Conservation (phyloP, 805 yeast genomes). For the Debaryomyces prosopidis region DNA sequence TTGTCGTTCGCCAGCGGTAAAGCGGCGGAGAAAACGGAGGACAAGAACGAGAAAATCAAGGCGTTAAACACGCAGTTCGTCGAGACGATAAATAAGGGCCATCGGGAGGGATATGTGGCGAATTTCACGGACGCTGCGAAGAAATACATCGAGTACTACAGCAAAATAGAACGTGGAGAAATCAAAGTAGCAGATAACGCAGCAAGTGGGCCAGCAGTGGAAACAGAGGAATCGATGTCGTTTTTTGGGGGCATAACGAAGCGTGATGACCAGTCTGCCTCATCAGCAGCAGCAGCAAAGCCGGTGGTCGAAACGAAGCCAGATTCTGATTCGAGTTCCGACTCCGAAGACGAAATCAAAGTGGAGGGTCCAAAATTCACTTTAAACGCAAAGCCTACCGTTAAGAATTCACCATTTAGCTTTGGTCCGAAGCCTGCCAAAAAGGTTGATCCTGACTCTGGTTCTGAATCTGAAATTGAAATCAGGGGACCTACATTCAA, state of each 20-base stretch:
- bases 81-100: constrained; percentile 44
- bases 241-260: not conserved
- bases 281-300: constrained; percentile 6
- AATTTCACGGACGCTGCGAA: constrained; percentile 55
- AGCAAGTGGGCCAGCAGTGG: not conserved
- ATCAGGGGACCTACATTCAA: constrained; percentile 73
- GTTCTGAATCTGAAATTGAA: constrained; percentile 61
- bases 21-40: constrained; percentile 11
- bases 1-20: not conserved
- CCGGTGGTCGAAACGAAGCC: constrained; percentile 13
- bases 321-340: constrained; percentile 27
- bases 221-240: not conserved
- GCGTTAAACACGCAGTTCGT: constrained; percentile 67
- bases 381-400: constrained; percentile 24
- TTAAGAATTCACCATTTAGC: constrained; percentile 38
- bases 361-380: constrained; percentile 40
- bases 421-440: constrained; percentile 33
- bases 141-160: constrained; percentile 60
- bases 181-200: not conserved
- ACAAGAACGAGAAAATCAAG: constrained; percentile 49
- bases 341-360: constrained; percentile 25
- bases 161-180: constrained; percentile 14
- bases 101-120: constrained; percentile 48
- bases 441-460: constrained; percentile 42
- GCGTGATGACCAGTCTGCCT: not conserved